Base-by-base conservation (phyloP, 2,329 filamentous ascomycete species). In the Xylariaceae sp. region DNA sequence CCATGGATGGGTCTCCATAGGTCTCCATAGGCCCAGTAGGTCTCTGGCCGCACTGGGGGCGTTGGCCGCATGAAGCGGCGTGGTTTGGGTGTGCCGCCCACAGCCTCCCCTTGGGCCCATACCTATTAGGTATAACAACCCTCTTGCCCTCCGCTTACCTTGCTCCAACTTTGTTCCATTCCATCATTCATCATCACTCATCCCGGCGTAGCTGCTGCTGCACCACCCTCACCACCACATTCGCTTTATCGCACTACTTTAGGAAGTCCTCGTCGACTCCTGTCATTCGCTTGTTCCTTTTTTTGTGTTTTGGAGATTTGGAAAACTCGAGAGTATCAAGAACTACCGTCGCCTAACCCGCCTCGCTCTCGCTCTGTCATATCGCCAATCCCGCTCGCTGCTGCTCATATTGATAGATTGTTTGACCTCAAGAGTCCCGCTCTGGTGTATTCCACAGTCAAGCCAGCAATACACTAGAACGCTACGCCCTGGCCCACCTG, bases 261-360 rank as follows among this genome's bases (percentile, higher is more conserved):
- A 84, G 84, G 84, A 87, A 87, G 83, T 85, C 84, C 85, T 87
- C 84, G 84, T 81, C 77, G 85, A 80, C 84, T 87, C 85, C 84
- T 86, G 84, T 87, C 85, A 85, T 83, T 88, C 85, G 85, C 85
- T 88, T 86, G 77, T 75, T 73, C 72, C 74, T 74, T 78, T 73
- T 77, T 77, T 79, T 77, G 73, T 76, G 77, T 78, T 78, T 76
- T 74, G 74, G 70, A 71, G 67, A 72, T 67, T 70, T 69, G 63
- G 64, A 67, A 61, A 61, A 67, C 73, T 69, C 70, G 74, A 70
- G 69, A 69, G 70, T 59, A 39, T 61, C 72, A 72, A 63, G 65
- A 62, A 61, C 65, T 66, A 58, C 64, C 57, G 62, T 59, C 62
- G 50, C 64, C 53, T 61, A 60, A 64, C 56, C 48, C 53, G 47